Evolutionary conservation across 805 yeast genomes (phyloP), one percentile per base, ranked within the genome.

Genomic region (Saccharomycopsis sp.): DNA sequence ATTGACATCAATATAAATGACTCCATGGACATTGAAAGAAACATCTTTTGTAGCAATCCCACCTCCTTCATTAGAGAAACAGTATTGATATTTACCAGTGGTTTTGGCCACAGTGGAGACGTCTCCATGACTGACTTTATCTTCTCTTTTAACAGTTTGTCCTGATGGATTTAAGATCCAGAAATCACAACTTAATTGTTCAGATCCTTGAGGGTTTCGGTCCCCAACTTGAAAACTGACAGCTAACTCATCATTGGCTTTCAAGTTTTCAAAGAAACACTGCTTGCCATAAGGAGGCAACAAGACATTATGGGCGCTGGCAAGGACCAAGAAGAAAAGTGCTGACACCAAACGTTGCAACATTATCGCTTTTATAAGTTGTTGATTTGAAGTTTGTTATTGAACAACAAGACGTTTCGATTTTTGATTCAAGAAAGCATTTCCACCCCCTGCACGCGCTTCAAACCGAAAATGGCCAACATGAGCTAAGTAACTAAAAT

Each of bases 191-290:
- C 61, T 66, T 48, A 75, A 63, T 56, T 82, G 92, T 41, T 74
- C 76, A 23, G 77, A 69, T 38, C 84, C 72, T 45, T 69, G 70
- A 31, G 80, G 76, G 52, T 85, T 80, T 61, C 96, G 75, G 55
- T 88, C 86, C 49, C 96, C 96, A 39, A 84, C 94, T 64, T 89
- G 98, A 73, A 80, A 89, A 36, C 86, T 71, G 47, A 89, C 79
- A 15, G 95, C 81, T 51, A 89, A 66, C 59, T 82, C 86, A 62
- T 89, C 98, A 51, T 84, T 83, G 53, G 70, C 70, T 57, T 79
- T 82, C 64, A 92, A 69, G 44, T 70, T 70, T 57, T 92, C 97
- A 53, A 70, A 86, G 62, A 86, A 89, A 63, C 98, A 89, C 54
- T 80, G 80, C 56, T 79, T 80, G 21, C 94, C 92, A 52, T 79